phyloP scores from a whole-genome alignment of 768 basidiomycete genomes.

The Termitomyces sp. region DNA sequence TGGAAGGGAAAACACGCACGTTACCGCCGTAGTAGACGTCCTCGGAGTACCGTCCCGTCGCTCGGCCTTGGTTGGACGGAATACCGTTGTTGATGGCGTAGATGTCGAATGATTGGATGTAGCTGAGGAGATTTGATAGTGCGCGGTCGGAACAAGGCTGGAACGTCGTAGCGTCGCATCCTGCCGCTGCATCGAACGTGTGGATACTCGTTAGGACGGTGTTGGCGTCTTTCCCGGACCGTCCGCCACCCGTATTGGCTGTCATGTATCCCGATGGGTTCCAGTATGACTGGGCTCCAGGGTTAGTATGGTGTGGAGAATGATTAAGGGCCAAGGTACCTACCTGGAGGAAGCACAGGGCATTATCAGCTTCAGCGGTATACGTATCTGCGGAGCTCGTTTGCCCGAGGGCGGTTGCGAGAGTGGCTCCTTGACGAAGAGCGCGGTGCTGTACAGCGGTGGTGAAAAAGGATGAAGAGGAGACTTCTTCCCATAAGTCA shows the following conservation, averaged over 20 bases:
- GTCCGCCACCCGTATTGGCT: slow-evolving; percentile 73
- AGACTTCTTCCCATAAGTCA: slow-evolving; percentile 76
- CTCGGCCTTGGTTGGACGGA: slow-evolving; percentile 52
- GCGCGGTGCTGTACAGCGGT: slow-evolving; percentile 77
- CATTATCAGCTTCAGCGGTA: slow-evolving; percentile 54
- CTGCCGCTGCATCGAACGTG: slow-evolving; percentile 68
- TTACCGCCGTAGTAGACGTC: slow-evolving; percentile 73
- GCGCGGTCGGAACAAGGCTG: slow-evolving; percentile 80
- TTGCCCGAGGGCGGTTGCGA: slow-evolving; percentile 61
- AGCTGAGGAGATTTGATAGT: slow-evolving; percentile 61
- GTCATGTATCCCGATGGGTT: slow-evolving; percentile 62
- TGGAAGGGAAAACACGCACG: slow-evolving; percentile 36
- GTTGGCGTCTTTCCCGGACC: slow-evolving; percentile 77
- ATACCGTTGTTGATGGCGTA: slow-evolving; percentile 64
- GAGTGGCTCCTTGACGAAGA: slow-evolving; percentile 61
- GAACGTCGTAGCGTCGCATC: slow-evolving; percentile 71
- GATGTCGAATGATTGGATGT: slow-evolving; percentile 70
- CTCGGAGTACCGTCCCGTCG: slow-evolving; percentile 76
- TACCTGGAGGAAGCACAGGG: slow-evolving; percentile 79
- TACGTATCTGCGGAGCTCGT: slow-evolving; percentile 43
- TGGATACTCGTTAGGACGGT: slow-evolving; percentile 72
- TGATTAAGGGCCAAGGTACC: neutral
- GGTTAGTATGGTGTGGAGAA: neutral
- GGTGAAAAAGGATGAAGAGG: slow-evolving; percentile 79
- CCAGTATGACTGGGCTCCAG: slow-evolving; percentile 66